phyloP scores from a whole-genome alignment of 2,329 filamentous ascomycete species.

The Clarireedia monteithiana region DNA sequence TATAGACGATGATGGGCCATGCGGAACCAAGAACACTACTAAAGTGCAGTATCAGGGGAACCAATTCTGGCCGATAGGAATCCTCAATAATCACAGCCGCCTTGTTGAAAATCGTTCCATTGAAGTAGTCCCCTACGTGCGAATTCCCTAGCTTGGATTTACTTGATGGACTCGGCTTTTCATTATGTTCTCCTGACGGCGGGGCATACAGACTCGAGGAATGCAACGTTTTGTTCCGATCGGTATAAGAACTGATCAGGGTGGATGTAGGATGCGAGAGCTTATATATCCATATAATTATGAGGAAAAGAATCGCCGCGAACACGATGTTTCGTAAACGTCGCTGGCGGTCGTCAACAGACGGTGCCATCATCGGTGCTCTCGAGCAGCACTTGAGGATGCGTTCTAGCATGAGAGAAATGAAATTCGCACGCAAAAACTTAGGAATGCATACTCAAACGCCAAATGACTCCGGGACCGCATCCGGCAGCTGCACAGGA shows the following conservation, averaged over 20 bases:
- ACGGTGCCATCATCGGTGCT: constrained; percentile 7
- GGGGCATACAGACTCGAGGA: background rate
- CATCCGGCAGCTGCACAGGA: too few relatives aligned
- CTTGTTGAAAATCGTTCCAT: constrained; percentile 23
- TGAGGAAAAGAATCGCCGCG: constrained; percentile 18
- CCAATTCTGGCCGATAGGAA: constrained; percentile 28
- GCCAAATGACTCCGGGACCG: too few relatives aligned
- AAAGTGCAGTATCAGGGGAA: constrained; percentile 35
- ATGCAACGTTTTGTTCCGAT: constrained; percentile 3
- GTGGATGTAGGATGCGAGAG: constrained; percentile 19
- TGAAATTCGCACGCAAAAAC: too few relatives aligned
- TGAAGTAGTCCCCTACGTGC: constrained; percentile 13
- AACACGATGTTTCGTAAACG: constrained; percentile 21
- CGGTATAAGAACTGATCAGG: constrained; percentile 14
- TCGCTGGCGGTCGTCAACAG: constrained; percentile 20
- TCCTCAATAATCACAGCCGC: constrained; percentile 34
- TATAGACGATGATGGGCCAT: constrained; percentile 39
- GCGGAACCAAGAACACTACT: constrained; percentile 33
- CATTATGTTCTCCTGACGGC: background rate
- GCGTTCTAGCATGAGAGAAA: too few relatives aligned
- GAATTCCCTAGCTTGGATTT: background rate
- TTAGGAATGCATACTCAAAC: background rate
- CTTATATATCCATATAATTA: constrained; percentile 23
- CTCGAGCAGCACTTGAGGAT: background rate
- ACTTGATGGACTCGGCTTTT: background rate